Evolutionary conservation across 2,329 filamentous ascomycete species (phyloP), one percentile per base, ranked within the genome.

Genomic region (Aspergillus ochraceus): DNA sequence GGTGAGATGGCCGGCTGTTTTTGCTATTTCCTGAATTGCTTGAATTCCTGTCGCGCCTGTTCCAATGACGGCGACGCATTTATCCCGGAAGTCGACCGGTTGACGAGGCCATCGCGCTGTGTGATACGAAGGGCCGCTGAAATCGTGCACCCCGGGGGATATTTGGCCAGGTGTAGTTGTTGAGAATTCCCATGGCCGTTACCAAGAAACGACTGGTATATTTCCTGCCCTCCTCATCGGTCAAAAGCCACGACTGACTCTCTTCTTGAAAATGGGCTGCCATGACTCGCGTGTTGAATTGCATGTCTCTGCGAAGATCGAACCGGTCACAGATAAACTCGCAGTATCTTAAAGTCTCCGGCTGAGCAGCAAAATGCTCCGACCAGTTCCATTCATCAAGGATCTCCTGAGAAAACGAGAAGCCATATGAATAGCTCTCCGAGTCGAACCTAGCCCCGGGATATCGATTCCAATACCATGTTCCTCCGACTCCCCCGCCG

Each of bases 401-500:
- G 2, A 69, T 49, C 3, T 69, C 66, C 30, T 62, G 60, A 12
- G 66, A 64, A 42, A 62, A 70, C 1, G 66, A 69, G 24, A 67
- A 70, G 4, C 60, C 61, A 63, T 84, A 83, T 0, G 77, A 77
- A n/a, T 78, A 74, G 1, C 75, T 76, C 64, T 82, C 78, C 0
- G 78, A 79, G 57, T 83, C 80, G 54, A 80, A 78, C 46, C 79
- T 73, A n/a, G 79, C 78, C 3, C 80, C 80, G 12, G 80, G 78
- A 51, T 81, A 81, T 19, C 75, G 72, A 56, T 81, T 81, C 77
- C 76, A 79, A 57, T 72, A 75, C 80, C 81, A 84, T 2, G 80
- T 82, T 1, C 81, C 80, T 4, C 80, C 80, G 74, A 60, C 49
- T 0, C 52, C 52, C 1, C 30, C 49, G 1, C 56, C 66, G 12